Evolutionary conservation across 176 grass and related monocot species (phyloP), one percentile per base, ranked within the genome.

Genomic region (Avena sativa): DNA sequence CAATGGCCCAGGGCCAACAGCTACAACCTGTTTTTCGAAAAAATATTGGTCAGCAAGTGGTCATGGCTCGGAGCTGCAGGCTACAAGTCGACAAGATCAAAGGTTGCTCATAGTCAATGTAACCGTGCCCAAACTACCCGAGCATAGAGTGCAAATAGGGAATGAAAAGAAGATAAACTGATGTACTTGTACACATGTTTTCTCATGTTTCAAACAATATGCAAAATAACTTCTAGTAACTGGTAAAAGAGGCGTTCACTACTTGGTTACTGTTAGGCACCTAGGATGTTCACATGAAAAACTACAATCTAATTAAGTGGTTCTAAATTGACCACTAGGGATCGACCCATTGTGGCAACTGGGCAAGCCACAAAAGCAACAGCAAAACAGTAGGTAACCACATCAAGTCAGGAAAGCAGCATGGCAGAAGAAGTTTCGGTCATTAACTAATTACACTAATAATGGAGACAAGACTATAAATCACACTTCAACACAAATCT

Each of bases 1-100:
- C 76, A 95, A 86, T 12, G 85, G 56, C 34, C 90, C 93, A 1
- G 90, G 90, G 7, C 93, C 90, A 19, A 95, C 79, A 7, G 85
- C 85, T 12, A 80, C 38, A 17, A 92, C 93, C 90, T 92, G 67
- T 83, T 89, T 70, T 89, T 71, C 50, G 63, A 0, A 13, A 53
- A 53, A 12, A 60, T 34, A 75, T 43, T 49, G 28, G 12, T 67
- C 14, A 84, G 47, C 68, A 76, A 72, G 53, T 4, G 40, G 50
- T 17, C 74, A 76, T 3, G 56, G 25, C 12, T 68, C 15, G 0
- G 6, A 53, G 8, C 17, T 16, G n/a, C n/a, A 83, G 47, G 34
- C 81, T 28, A 60, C 11, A 84, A 50, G 25, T 77, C 21, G 6
- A 56, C 19, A n/a, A 36, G 36, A 43, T 65, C 30, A 36, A 55